Conservation (phyloP, 495 filamentous ascomycete species). For the Hypomontagnella monticulosa region DNA sequence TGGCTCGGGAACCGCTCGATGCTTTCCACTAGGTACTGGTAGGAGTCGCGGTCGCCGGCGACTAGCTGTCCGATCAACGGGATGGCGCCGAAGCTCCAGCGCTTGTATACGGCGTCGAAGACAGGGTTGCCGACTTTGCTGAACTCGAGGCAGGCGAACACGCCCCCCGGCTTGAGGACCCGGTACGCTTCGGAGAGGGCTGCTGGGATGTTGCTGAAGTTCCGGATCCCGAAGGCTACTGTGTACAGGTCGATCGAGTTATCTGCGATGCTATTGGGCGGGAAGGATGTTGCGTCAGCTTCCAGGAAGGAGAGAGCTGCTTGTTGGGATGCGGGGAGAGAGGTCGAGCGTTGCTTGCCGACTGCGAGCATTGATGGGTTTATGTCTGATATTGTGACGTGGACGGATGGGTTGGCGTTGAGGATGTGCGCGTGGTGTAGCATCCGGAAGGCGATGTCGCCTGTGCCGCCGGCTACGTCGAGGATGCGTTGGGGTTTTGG, state of each 20-base stretch:
- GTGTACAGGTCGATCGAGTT: conserved; percentile 89
- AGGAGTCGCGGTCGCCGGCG: conserved; percentile 92
- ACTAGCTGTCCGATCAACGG: conserved; percentile 95
- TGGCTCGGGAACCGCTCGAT: conserved; percentile 94
- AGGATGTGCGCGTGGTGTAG: conserved; percentile 87
- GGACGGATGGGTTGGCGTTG: conserved; percentile 79
- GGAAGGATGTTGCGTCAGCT: conserved; percentile 87
- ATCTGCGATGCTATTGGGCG: conserved; percentile 62
- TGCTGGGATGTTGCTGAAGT: conserved; percentile 86
- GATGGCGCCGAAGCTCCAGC: conserved; percentile 95
- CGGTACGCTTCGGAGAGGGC: conserved; percentile 84
- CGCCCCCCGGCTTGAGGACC: conserved; percentile 91
- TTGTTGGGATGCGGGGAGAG: conserved; percentile 56
- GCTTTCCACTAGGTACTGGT: conserved; percentile 98
- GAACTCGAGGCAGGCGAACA: conserved; percentile 98
- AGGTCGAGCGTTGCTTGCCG: conserved; percentile 75
- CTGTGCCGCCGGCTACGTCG: conserved; percentile 96
- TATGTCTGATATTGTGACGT: conserved; percentile 92
- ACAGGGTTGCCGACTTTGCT: conserved; percentile 77
- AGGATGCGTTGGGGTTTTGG: conserved; percentile 74
- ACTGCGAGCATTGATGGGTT: conserved; percentile 94
- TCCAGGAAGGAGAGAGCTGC: conserved; percentile 77
- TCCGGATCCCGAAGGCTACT: conserved; percentile 96
- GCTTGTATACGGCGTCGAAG: conserved; percentile 88
- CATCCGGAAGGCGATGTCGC: conserved; percentile 97